Evolutionary conservation across 1,139 yeast species (phyloP).

Genomic region (Saccharomyces pastorianus): DNA sequence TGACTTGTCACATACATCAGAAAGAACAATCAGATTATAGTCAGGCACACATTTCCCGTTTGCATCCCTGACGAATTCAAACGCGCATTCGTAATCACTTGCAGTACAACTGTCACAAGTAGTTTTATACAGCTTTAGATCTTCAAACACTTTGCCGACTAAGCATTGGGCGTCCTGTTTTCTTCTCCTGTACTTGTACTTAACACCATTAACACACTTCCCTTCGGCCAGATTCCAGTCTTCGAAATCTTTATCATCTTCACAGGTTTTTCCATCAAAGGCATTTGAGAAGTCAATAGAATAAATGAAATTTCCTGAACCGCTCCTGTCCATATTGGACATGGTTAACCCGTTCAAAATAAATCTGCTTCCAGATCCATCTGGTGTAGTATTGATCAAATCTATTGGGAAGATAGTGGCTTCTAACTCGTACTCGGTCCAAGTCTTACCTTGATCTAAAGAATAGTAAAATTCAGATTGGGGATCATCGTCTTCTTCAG

Average conservation of each 20-base stretch:
- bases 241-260: constrained; percentile 50
- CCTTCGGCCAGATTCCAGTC: constrained; percentile 52
- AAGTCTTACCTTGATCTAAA: constrained; percentile 64
- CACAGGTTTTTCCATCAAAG: constrained; percentile 46
- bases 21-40: constrained; percentile 26
- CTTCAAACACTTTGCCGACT: constrained; percentile 52
- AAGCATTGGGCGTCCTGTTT: constrained; percentile 63
- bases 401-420: constrained; percentile 37
- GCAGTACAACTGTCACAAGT: constrained; percentile 57
- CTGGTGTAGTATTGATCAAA: constrained; percentile 51
- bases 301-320: constrained; percentile 22
- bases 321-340: neutral
- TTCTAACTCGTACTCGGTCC: constrained; percentile 49
- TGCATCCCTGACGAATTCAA: constrained; percentile 42
- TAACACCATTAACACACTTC: constrained; percentile 66
- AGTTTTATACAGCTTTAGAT: constrained; percentile 47
- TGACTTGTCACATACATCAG: constrained; percentile 30
- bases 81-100: constrained; percentile 66
- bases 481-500: constrained; percentile 26
- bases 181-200: constrained; percentile 59
- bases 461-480: constrained; percentile 46
- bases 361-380: constrained; percentile 62
- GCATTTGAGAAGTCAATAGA: constrained; percentile 58
- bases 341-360: constrained; percentile 41
- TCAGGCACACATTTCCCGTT: constrained; percentile 53